Percentiles rank a stretch among this genome's conserved stretches.
Conservation (phyloP, 208 protist genomes). For the Endotrypanum monterogeii region DNA sequence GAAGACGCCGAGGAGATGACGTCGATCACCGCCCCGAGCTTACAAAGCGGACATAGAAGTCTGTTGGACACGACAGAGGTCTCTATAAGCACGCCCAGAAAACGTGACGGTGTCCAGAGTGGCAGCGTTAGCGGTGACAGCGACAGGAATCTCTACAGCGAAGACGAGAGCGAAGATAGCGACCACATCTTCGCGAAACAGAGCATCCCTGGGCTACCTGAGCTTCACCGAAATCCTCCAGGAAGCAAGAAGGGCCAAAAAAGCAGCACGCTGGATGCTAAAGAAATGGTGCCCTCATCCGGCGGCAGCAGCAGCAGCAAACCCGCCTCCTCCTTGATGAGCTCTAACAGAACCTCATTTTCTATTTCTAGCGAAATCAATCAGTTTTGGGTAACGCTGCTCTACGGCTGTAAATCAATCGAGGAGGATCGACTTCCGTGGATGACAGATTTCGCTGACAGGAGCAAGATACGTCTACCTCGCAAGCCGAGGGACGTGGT, state of each 20-base stretch:
- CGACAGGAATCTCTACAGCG: constrained; percentile 34
- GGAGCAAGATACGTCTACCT: constrained; percentile 52
- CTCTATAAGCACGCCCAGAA: background rate
- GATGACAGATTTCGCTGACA: constrained; percentile 68
- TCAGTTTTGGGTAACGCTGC: constrained; percentile 18
- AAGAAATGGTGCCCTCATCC: background rate
- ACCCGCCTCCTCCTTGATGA: constrained; percentile 44
- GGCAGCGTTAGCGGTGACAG: constrained; percentile 8
- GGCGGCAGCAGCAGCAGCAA: background rate
- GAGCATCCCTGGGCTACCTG: background rate
- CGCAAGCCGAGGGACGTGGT: constrained; percentile 45
- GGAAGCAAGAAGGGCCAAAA: background rate
- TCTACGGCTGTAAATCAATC: constrained; percentile 27
- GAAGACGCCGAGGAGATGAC: background rate
- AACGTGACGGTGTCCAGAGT: background rate
- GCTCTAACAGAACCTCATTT: constrained; percentile 25
- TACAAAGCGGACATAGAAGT: background rate
- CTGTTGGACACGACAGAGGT: background rate
- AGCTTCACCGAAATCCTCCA: background rate
- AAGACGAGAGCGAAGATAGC: constrained; percentile 27
- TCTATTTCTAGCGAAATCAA: constrained; percentile 30
- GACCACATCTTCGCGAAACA: constrained; percentile 8
- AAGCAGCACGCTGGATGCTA: background rate
- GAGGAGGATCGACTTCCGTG: constrained; percentile 74
- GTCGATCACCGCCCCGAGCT: background rate